Evolutionary conservation across 2,329 filamentous ascomycete species (phyloP), one percentile per base, ranked within the genome.

Genomic region (Colletotrichum musae): DNA sequence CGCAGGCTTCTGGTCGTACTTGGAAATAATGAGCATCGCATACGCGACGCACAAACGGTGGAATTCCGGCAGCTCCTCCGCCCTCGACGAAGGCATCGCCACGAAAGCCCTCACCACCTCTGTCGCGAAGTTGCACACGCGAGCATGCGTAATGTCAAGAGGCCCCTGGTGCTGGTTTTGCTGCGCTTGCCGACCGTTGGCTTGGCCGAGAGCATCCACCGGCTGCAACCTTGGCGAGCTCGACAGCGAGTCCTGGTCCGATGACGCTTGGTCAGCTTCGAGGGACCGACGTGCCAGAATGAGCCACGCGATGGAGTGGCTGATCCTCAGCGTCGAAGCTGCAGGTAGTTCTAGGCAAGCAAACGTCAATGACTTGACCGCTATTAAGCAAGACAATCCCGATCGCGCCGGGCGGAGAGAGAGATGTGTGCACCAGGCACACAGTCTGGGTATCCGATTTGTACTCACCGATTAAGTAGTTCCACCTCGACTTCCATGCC

Each of bases 401-500:
- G 15, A 7, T n/a, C 16, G 41, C 41, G 6, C 41, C 10, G 6
- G 16, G 41, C 16, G 16, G 13, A 36, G 32, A 36, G 41, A 43
- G 13, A 13, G 36, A 39, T 39, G 7, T 39, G 36, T 24, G 36
- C 36, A 2, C 9, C 5, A 15, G 10, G 16, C 41, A 4, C 41
- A 43, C 16, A n/a, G 13, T 43, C 41, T 5, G 3, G 13, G 13
- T 43, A 6, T 43, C 41, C 41, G 12, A 36, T 12, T n/a, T 7
- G 13, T 45, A 69, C 75, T 70, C 71, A 80, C 78, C 72, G 54
- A 79, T 69, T 6, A 80, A 59, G 45, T 80, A 77, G 32, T 76
- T 78, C 78, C 78, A 80, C 60, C 76, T 77, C 61, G 77, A 74
- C 63, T 78, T 78, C 78, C 78, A 80, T 1, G 72, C 65, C 51